These are phyloP conservation scores for Eucalyptus sideroxylon DNA, from an alignment of 345 rosid genomes.

Conservation along the genomic window DNA sequence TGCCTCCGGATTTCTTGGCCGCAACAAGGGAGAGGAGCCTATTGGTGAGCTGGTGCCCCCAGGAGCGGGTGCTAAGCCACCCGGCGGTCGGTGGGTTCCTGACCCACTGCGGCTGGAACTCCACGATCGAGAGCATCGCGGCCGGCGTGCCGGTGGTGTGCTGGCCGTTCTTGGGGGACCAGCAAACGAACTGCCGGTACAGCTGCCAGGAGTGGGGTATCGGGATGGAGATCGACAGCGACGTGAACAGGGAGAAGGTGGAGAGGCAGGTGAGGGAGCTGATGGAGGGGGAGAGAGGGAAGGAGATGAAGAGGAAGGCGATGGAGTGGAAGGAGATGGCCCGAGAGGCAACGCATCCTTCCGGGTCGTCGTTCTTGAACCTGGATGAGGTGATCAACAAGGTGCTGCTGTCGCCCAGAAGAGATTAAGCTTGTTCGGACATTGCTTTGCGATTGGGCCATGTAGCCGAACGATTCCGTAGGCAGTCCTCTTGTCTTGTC, in stretches of 20 bases:
- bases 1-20: constrained; percentile 17
- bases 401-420: constrained; percentile 1
- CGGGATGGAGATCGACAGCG: constrained; percentile 43
- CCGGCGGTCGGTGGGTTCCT: constrained; percentile 37
- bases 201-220: constrained; percentile 35
- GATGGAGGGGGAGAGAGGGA: constrained; percentile 38
- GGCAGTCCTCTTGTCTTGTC: background rate
- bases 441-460: background rate
- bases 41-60: constrained; percentile 46
- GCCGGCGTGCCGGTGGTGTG: constrained; percentile 38
- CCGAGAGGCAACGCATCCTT: background rate
- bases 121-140: constrained; percentile 32
- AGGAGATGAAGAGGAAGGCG: constrained; percentile 34
- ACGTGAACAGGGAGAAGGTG: constrained; percentile 38
- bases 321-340: constrained; percentile 29
- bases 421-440: background rate
- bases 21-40: constrained; percentile 22
- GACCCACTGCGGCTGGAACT: constrained; percentile 62
- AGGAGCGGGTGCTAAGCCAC: constrained; percentile 37
- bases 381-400: constrained; percentile 11
- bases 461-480: background rate
- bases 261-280: constrained; percentile 35
- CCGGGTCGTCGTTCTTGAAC: constrained; percentile 20
- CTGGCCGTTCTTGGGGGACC: constrained; percentile 60
- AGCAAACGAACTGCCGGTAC: constrained; percentile 39